phyloP scores from a whole-genome alignment of 2,329 filamentous ascomycete genomes.

The Trichoderma atroviride region DNA sequence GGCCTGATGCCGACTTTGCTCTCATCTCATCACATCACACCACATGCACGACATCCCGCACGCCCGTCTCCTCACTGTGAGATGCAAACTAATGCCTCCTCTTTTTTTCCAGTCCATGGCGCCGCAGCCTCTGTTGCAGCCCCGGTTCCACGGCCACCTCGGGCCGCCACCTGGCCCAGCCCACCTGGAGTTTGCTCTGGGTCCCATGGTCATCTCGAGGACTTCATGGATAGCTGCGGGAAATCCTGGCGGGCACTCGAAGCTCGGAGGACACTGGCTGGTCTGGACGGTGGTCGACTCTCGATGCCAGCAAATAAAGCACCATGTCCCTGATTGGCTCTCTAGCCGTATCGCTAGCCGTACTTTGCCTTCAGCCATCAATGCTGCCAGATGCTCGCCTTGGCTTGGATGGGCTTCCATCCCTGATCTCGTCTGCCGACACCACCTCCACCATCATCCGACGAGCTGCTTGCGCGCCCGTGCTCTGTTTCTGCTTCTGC shows the following conservation, averaged over 20 bases:
- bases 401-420: not conserved
- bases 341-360: not conserved
- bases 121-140: constrained; percentile 10
- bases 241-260: not conserved
- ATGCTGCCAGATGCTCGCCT: not conserved
- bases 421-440: constrained; percentile 3
- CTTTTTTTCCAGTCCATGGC: constrained; percentile 8
- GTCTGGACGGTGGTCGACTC: not conserved
- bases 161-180: constrained; percentile 24
- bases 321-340: not conserved
- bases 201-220: constrained; percentile 20
- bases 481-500: not conserved
- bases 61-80: constrained; percentile 16
- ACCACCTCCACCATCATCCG: constrained; percentile 24
- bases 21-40: constrained; percentile 10
- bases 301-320: not conserved
- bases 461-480: constrained; percentile 1
- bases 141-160: constrained; percentile 25
- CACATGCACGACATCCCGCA: constrained; percentile 26
- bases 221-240: constrained; percentile 7
- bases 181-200: constrained; percentile 14
- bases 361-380: not conserved
- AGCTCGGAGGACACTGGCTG: not conserved
- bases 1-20: not conserved
- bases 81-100: constrained; percentile 19